Base-by-base conservation (phyloP, 306 rosid species). In the Purshia tridentata region DNA sequence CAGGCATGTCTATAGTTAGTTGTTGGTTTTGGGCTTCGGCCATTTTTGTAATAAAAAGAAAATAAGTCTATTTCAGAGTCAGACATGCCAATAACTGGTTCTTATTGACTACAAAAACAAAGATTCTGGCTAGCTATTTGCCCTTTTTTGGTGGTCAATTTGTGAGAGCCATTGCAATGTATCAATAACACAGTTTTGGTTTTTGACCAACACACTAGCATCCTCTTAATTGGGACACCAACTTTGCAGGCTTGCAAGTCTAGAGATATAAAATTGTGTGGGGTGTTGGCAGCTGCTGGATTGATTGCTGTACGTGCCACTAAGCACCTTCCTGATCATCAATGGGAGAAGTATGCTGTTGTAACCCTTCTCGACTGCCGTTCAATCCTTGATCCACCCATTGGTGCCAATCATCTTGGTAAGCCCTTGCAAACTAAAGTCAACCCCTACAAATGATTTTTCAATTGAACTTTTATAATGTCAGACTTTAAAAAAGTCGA, bases 341-440 rank as follows among this genome's bases (percentile, higher is more conserved):
- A 83, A n/a, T 74, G 62, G 46, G 98, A 94, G 76, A 94, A 94
- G 74, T 89, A 94, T 77, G 97, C 83, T 37, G 95, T 88, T 4
- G 91, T 94, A 18, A 91, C 96, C 15, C 94, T 94, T 61, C 41
- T 72, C 14, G 96, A 94, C 81, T 94, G 97, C 81, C 98, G 96
- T 82, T 59, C 96, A 6, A 49, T 73, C 77, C 96, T 89, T 37
- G 91, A 91, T 57, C 98, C 98, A 23, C 84, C 87, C 49, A 91
- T 91, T 69, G 15, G 70, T 65, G 78, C 73, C 75, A 78, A 81
- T 70, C 85, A 89, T 71, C 66, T 84, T 63, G 98, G 98, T 94
- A 83, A 80, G 79, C 75, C 46, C 18, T 29, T 52, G 59, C 49
- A 15, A 35, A 35, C 5, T 51, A 0, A 29, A 29, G 35, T 29